Percentiles rank a stretch among this genome's conserved stretches.
Conservation (phyloP, 2,329 filamentous ascomycete genomes). For the Colletotrichum incanum region DNA sequence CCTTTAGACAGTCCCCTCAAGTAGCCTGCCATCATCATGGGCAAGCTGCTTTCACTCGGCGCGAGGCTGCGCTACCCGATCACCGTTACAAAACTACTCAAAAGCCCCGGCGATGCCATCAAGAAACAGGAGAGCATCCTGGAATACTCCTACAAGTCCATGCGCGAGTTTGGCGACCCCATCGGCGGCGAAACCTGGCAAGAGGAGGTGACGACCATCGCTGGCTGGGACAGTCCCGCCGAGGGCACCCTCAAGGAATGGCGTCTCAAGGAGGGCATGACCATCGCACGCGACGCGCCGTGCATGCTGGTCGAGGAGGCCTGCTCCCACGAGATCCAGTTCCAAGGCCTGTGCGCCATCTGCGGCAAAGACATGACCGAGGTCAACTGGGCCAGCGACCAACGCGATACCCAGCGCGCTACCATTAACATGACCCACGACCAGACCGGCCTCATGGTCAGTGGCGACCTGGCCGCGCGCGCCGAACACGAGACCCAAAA, state of each 20-base stretch:
- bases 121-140: slow-evolving; percentile 84
- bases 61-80: slow-evolving; percentile 90
- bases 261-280: slow-evolving; percentile 79
- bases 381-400: slow-evolving; percentile 86
- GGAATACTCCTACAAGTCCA: slow-evolving; percentile 89
- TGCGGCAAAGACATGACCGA: slow-evolving; percentile 98
- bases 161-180: slow-evolving; percentile 81
- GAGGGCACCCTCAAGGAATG: slow-evolving; percentile 86
- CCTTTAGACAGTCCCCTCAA: slow-evolving; percentile 26
- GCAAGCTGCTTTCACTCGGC: slow-evolving; percentile 67
- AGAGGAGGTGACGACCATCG: slow-evolving; percentile 78
- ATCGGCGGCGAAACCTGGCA: slow-evolving; percentile 73
- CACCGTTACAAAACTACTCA: slow-evolving; percentile 88
- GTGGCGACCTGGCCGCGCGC: slow-evolving; percentile 82
- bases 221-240: slow-evolving; percentile 85
- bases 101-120: slow-evolving; percentile 81
- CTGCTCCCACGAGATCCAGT: slow-evolving; percentile 93
- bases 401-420: slow-evolving; percentile 85
- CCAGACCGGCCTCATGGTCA: slow-evolving; percentile 89
- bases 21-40: slow-evolving; percentile 52
- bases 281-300: slow-evolving; percentile 71
- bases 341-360: slow-evolving; percentile 88
- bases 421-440: slow-evolving; percentile 97
- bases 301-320: slow-evolving; percentile 88
- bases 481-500: slow-evolving; percentile 90